phyloP scores from a whole-genome alignment of 495 filamentous ascomycete species.

The Penicillium goetzii region DNA sequence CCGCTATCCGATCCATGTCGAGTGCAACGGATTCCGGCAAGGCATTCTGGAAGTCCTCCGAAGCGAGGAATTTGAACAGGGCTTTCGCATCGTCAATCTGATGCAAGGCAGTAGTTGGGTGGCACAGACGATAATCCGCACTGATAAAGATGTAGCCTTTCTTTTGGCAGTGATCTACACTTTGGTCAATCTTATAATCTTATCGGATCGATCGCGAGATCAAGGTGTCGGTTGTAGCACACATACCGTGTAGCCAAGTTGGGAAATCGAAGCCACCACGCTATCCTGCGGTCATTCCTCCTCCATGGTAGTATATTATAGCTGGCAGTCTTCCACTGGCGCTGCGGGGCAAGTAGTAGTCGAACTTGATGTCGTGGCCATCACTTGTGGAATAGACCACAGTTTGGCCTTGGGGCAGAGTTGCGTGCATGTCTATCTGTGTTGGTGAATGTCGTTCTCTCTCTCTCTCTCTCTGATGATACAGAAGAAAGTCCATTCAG shows the following conservation, averaged over 20 bases:
- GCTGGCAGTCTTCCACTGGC: slow-evolving; percentile 29
- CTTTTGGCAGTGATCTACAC: slow-evolving; percentile 29
- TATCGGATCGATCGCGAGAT: background rate
- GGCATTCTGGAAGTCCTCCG: slow-evolving; percentile 12
- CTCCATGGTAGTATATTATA: slow-evolving; percentile 44
- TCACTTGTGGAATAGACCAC: slow-evolving; percentile 35
- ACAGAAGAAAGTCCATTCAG: background rate
- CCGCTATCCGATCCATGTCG: slow-evolving; percentile 35
- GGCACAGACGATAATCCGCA: slow-evolving; percentile 38
- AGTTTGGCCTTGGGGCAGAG: slow-evolving; percentile 18
- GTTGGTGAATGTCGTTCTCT: background rate
- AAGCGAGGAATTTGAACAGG: slow-evolving; percentile 30
- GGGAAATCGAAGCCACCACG: slow-evolving; percentile 26
- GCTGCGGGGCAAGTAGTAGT: slow-evolving; percentile 31
- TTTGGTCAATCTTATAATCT: slow-evolving; percentile 3
- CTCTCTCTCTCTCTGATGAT: background rate
- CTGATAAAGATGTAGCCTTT: slow-evolving; percentile 33
- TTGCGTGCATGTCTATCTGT: background rate
- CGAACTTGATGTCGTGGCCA: slow-evolving; percentile 38
- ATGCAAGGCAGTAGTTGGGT: slow-evolving; percentile 30
- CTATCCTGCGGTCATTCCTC: slow-evolving; percentile 41
- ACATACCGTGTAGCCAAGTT: slow-evolving; percentile 26
- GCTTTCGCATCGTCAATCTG: slow-evolving; percentile 34
- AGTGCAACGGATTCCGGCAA: slow-evolving; percentile 23
- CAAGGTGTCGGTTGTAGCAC: background rate